Conservation (phyloP, 2,329 filamentous ascomycete species). For the Nakataea oryzae region DNA sequence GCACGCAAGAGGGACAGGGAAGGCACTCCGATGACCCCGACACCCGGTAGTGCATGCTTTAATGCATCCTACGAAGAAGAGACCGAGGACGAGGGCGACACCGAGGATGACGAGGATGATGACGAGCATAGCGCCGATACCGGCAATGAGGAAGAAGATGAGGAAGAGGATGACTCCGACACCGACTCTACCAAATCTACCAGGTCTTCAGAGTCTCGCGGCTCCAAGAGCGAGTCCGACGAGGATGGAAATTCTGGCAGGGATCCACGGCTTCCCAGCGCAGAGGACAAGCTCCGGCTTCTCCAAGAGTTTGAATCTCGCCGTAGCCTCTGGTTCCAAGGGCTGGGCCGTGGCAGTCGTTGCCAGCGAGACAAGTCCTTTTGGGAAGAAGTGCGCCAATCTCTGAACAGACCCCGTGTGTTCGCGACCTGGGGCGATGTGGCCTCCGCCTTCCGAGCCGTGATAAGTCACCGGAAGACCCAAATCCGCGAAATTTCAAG, state of each 20-base stretch:
- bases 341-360: neutral
- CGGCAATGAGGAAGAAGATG: neutral
- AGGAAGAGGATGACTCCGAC: neutral
- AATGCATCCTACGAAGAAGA: neutral
- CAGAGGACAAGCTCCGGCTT: neutral
- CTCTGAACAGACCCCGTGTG: neutral
- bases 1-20: neutral
- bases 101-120: neutral
- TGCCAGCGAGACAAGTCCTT: neutral
- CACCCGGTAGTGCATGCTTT: neutral
- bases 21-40: too few relatives aligned
- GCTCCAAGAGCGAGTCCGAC: neutral
- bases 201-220: neutral
- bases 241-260: neutral
- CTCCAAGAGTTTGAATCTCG: neutral
- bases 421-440: neutral
- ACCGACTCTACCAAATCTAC: neutral
- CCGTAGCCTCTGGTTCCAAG: neutral
- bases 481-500: neutral
- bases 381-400: neutral
- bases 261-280: neutral
- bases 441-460: neutral
- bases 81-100: neutral
- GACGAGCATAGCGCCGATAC: too few relatives aligned
- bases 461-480: neutral